Base-by-base conservation (phyloP, 257 asterid species). In the Lycium ferocissimum region DNA sequence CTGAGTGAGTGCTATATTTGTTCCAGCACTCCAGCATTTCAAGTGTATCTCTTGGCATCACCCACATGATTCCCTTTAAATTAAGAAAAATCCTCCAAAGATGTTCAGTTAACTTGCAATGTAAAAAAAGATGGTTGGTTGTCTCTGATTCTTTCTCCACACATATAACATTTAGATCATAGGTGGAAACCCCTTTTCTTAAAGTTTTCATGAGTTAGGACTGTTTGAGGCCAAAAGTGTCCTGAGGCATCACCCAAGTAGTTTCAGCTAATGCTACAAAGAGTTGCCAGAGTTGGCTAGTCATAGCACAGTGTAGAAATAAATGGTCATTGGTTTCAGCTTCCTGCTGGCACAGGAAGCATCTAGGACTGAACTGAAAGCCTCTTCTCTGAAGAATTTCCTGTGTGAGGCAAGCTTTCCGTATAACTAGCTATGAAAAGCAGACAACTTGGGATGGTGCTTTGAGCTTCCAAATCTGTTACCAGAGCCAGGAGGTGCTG, bases 401-500 rank as follows among this genome's bases (percentile, higher is more conserved):
- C 54, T 17, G 54, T 38, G 26, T 38, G 78, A 40, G 45, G 33
- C 54, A 38, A 70, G 78, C 53, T 69, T 69, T 69, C 38, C 13
- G 13, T 69, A 8, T 69, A 69, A 18, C 11, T 59, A 37, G 53
- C 26, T 26, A 37, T 38, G 51, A 37, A 69, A 67, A 40, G 14
- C 20, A 14, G 51, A 37, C 47, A 35, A 69, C 53, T 69, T 69
- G 1, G 22, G 10, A 38, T 69, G 78, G 53, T 3, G 43, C 53
- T 69, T 69, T 38, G 26, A 69, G 37, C 78, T 69, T 69, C 26
- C 78, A 69, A 69, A 38, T 70, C 15, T 70, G 78, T 70, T 70
- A 15, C 8, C 78, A 38, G 78, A 14, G 6, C 51, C 43, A 69
- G 54, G 78, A 70, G 78, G 33, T 17, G 78, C 54, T 69, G 22